phyloP scores from a whole-genome alignment of 2,329 filamentous ascomycete genomes.

The Epichloe elymi region DNA sequence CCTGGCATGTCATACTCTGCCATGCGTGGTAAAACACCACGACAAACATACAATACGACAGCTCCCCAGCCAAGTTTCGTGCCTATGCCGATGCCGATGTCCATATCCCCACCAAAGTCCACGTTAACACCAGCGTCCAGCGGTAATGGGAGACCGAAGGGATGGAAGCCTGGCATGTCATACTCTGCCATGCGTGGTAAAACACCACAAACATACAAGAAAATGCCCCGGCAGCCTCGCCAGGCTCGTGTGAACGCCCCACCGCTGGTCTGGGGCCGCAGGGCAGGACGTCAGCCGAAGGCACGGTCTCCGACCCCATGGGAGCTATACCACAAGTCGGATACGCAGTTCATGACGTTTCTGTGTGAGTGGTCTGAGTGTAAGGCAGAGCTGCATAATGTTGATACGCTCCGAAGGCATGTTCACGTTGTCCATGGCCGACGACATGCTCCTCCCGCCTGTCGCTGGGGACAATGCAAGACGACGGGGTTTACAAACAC shows the following conservation, averaged over 20 bases:
- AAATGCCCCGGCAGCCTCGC: conserved; percentile 7
- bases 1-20: conserved; percentile 18
- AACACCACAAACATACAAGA: background rate
- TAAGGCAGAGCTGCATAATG: conserved; percentile 47
- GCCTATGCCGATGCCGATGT: background rate
- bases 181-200: conserved; percentile 13
- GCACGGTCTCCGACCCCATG: conserved; percentile 24
- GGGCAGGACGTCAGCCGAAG: conserved; percentile 30
- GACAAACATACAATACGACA: background rate
- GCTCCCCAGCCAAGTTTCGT: too few species aligned
- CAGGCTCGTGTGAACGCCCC: conserved; percentile 16
- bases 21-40: conserved; percentile 8
- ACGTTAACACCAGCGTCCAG: background rate
- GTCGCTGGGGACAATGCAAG: conserved; percentile 21
- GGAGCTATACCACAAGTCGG: conserved; percentile 27
- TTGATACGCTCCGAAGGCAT: conserved; percentile 44
- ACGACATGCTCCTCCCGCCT: conserved; percentile 6
- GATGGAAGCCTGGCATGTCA: conserved; percentile 24
- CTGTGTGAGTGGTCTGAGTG: conserved; percentile 48
- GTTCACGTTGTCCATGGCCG: conserved; percentile 34
- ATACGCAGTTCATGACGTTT: conserved; percentile 37
- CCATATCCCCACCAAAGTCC: fast-evolving
- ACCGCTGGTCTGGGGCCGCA: conserved; percentile 18
- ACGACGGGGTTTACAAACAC: conserved; percentile 3
- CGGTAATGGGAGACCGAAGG: conserved; percentile 32